Conservation (phyloP, 1,284 basidiomycete genomes). For the Serendipita sp. region DNA sequence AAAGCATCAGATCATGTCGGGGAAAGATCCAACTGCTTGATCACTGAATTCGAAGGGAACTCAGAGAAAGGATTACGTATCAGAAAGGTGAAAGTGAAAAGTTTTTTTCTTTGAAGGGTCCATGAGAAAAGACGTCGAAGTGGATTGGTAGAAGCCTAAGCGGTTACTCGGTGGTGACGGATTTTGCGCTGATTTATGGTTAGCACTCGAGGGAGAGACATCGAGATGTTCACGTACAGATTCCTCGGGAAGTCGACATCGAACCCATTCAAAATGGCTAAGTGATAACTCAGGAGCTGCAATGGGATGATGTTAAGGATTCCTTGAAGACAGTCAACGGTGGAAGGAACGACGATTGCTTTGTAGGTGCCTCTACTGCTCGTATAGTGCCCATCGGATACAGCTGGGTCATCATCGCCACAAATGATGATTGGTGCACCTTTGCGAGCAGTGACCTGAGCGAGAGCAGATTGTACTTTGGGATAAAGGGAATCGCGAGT, state of each 20-base stretch:
- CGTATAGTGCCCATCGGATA: constrained; percentile 29
- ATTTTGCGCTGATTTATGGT: constrained; percentile 48
- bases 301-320: constrained; percentile 93
- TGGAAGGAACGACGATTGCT: constrained; percentile 86
- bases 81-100: no score
- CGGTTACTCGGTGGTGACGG: constrained; percentile 65
- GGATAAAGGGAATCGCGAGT: constrained; percentile 97
- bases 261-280: constrained; percentile 89
- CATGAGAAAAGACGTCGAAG: no score
- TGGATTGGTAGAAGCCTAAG: no score
- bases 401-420: constrained; percentile 81
- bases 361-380: constrained; percentile 37
- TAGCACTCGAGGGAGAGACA: constrained; percentile 8
- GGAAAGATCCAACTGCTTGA: no score
- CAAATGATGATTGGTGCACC: constrained; percentile 93
- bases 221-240: constrained; percentile 39
- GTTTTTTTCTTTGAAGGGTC: no score
- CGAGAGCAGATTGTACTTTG: constrained; percentile 91
- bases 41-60: no score
- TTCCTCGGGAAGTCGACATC: constrained; percentile 99
- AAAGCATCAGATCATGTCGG: no score
- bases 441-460: constrained; percentile 95
- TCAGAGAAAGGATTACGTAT: no score
- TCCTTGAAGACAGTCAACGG: constrained; percentile 92
- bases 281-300: constrained; percentile 91